Evolutionary conservation across 768 basidiomycete genomes (phyloP).

Genomic region (Serendipita sp.): DNA sequence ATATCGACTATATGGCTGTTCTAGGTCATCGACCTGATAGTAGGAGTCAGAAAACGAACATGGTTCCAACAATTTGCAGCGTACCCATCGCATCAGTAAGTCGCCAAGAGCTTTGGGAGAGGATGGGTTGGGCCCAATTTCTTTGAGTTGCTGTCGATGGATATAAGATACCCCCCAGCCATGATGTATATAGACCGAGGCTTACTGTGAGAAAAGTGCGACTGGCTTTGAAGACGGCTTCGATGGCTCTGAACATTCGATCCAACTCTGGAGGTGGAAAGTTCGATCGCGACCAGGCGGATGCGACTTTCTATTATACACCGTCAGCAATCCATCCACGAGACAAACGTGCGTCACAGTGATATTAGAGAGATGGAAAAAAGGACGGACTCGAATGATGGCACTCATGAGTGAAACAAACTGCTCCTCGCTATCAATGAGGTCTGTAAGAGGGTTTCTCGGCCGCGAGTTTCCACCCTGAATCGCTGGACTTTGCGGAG

Average conservation of each 20-base stretch:
- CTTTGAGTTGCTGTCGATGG: constrained; percentile 62
- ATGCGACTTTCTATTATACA: constrained; percentile 65
- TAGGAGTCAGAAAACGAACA: background rate
- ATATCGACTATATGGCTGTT: constrained; percentile 72
- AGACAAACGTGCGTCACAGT: constrained; percentile 10
- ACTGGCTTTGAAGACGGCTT: constrained; percentile 85
- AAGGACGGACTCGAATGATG: constrained; percentile 62
- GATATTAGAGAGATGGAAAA: constrained; percentile 8
- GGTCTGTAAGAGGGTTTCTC: constrained; percentile 68
- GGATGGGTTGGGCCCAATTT: constrained; percentile 81
- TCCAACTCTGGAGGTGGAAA: constrained; percentile 87
- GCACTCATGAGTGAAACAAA: constrained; percentile 85
- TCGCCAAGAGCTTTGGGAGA: constrained; percentile 91
- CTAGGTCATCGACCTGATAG: constrained; percentile 76
- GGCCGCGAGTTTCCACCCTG: background rate
- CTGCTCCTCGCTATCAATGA: constrained; percentile 81
- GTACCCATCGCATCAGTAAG: constrained; percentile 93
- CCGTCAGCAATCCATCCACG: background rate
- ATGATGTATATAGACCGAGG: background rate
- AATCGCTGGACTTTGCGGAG: background rate
- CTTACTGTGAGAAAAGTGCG: constrained; percentile 58
- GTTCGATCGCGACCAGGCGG: constrained; percentile 93
- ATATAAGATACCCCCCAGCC: constrained; percentile 9
- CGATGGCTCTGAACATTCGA: constrained; percentile 84
- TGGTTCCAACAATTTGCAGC: background rate